phyloP scores from a whole-genome alignment of 352 stramenopile genomes.

The Phytophthora nicotianae region DNA sequence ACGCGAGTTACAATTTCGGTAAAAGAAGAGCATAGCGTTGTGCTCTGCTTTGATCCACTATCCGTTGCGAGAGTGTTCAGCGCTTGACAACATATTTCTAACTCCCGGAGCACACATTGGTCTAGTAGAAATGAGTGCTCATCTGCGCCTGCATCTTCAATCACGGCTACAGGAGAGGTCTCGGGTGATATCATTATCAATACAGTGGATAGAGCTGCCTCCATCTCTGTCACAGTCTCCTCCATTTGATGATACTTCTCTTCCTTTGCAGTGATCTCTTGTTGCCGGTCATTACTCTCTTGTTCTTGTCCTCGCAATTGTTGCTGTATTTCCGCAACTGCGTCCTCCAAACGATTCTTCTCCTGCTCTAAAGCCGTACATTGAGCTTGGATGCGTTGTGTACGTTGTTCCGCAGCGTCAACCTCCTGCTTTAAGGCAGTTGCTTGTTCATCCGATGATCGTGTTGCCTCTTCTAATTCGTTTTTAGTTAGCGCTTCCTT shows the following conservation, averaged over 20 bases:
- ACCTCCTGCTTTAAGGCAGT: conserved; percentile 14
- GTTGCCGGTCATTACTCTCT: conserved; percentile 15
- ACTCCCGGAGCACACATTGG: conserved; percentile 8
- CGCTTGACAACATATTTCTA: conserved; percentile 32
- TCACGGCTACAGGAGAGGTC: too few relatives aligned
- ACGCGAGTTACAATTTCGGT: conserved; percentile 16
- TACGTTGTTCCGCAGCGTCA: conserved; percentile 3
- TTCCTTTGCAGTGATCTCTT: conserved; percentile 18
- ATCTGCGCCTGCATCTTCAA: background rate
- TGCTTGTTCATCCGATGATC: conserved; percentile 13
- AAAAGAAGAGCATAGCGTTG: conserved; percentile 22
- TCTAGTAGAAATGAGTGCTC: conserved; percentile 23
- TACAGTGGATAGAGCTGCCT: conserved; percentile 34
- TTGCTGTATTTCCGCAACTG: conserved; percentile 23
- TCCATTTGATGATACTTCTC: conserved; percentile 32
- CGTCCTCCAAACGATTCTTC: conserved; percentile 24
- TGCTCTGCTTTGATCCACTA: conserved; percentile 1
- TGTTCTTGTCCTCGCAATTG: conserved; percentile 27
- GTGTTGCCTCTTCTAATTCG: conserved; percentile 21
- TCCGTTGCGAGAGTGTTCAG: conserved; percentile 16
- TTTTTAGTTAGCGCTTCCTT: conserved; percentile 6
- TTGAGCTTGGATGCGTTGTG: conserved; percentile 17
- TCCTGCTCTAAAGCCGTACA: conserved; percentile 16
- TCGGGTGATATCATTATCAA: conserved; percentile 18
- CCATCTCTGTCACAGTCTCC: conserved; percentile 38